Evolutionary conservation across 2,329 filamentous ascomycete species (phyloP).

Genomic region (Fusarium setosum): DNA sequence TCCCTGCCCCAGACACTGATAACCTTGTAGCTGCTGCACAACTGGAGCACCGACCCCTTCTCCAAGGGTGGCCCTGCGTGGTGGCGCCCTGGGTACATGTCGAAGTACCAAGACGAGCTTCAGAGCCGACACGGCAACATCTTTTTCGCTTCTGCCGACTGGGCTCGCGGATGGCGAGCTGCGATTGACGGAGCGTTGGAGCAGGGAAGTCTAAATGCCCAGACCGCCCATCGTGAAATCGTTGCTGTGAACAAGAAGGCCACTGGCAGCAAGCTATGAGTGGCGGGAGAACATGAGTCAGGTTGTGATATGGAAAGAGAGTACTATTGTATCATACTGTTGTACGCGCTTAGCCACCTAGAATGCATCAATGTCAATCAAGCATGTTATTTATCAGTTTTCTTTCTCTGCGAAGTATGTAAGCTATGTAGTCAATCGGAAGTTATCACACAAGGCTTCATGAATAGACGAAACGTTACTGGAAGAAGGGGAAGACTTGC

Average conservation of each 20-base stretch:
- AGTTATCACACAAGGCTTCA: too few relatives aligned
- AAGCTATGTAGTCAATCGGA: too few relatives aligned
- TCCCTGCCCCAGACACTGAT: neutral
- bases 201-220: constrained; percentile 20
- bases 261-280: constrained; percentile 9
- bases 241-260: neutral
- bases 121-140: constrained; percentile 42
- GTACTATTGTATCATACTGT: neutral
- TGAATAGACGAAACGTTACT: too few relatives aligned
- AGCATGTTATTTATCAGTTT: too few relatives aligned
- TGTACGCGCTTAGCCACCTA: too few relatives aligned
- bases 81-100: constrained; percentile 36
- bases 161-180: constrained; percentile 43
- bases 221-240: constrained; percentile 1
- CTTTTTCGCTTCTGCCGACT: constrained; percentile 41
- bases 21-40: constrained; percentile 21
- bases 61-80: constrained; percentile 33
- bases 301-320: neutral
- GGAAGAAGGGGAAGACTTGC: too few relatives aligned
- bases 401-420: too few relatives aligned
- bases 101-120: constrained; percentile 41
- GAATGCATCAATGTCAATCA: too few relatives aligned
- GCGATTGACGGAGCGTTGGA: constrained; percentile 45
- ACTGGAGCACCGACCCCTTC: constrained; percentile 42
- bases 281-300: too few relatives aligned